These are phyloP conservation scores for Calophaca sinica DNA, from an alignment of 306 rosid genomes.

Conservation along the genomic window DNA sequence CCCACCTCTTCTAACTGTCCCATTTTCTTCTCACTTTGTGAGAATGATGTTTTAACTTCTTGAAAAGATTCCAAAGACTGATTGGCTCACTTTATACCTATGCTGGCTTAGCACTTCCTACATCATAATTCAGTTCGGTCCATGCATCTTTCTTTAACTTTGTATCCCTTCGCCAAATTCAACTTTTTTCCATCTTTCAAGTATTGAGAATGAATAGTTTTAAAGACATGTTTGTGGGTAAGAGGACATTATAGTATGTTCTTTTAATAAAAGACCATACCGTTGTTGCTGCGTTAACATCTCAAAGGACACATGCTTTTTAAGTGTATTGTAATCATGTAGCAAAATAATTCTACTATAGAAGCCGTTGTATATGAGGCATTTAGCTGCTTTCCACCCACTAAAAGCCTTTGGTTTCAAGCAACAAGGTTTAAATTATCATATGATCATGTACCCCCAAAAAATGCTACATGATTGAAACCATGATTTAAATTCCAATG, in stretches of 20 bases:
- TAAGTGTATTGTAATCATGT: not conserved
- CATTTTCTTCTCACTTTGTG: slow-evolving; percentile 42
- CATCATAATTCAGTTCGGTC: slow-evolving; percentile 52
- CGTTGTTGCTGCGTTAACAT: not conserved
- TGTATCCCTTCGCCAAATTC: not conserved
- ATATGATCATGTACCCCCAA: not conserved
- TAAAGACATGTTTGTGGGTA: not conserved
- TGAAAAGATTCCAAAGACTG: slow-evolving; percentile 42
- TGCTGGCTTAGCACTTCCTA: slow-evolving; percentile 38
- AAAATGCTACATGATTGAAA: not conserved
- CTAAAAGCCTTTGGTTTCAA: slow-evolving; percentile 20
- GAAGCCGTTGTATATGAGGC: no score
- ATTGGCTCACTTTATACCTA: slow-evolving; percentile 39
- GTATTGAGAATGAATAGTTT: not conserved
- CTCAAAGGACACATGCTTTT: not conserved
- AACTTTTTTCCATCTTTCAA: slow-evolving; percentile 11
- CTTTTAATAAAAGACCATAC: not conserved
- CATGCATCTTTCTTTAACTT: slow-evolving; percentile 42
- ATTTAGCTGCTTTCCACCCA: no score
- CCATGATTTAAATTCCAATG: not conserved
- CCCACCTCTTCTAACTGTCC: not conserved
- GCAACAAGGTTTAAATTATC: slow-evolving; percentile 12
- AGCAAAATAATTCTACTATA: not conserved
- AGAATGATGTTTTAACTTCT: slow-evolving; percentile 50
- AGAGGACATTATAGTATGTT: not conserved